phyloP scores from a whole-genome alignment of 2,329 filamentous ascomycete genomes.

The Diplodia mutila region DNA sequence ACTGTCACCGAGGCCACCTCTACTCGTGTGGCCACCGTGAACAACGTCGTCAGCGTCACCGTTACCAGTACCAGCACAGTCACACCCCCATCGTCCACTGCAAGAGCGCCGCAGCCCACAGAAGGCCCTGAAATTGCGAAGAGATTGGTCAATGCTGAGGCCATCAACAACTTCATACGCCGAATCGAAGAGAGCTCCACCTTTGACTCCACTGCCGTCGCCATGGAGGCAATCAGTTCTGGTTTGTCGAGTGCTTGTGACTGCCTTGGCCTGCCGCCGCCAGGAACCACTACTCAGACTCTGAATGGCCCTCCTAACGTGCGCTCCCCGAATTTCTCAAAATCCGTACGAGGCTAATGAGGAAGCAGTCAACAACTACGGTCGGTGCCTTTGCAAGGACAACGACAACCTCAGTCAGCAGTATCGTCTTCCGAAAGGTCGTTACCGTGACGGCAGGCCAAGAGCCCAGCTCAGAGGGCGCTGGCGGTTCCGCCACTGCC shows the following conservation, averaged over 20 bases:
- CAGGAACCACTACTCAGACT: slow-evolving; percentile 34
- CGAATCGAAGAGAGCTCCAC: slow-evolving; percentile 16
- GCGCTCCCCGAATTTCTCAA: slow-evolving; percentile 19
- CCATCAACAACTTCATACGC: slow-evolving; percentile 33
- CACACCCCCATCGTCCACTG: slow-evolving; percentile 25
- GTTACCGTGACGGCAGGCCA: slow-evolving; percentile 29
- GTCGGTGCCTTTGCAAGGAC: slow-evolving; percentile 21
- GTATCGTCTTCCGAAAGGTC: slow-evolving; percentile 29
- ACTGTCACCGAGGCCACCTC: slow-evolving; percentile 31
- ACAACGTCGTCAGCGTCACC: slow-evolving; percentile 33
- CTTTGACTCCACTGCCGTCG: slow-evolving; percentile 27
- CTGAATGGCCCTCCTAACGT: slow-evolving; percentile 35
- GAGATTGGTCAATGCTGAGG: slow-evolving; percentile 29
- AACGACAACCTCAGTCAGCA: slow-evolving; percentile 28
- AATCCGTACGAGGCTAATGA: not conserved
- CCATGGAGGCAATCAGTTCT: slow-evolving; percentile 30
- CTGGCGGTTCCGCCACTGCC: not conserved
- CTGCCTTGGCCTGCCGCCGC: slow-evolving; percentile 37
- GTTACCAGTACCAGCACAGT: slow-evolving; percentile 32
- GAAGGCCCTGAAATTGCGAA: slow-evolving; percentile 29
- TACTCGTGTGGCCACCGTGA: slow-evolving; percentile 30
- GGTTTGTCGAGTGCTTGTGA: slow-evolving; percentile 38
- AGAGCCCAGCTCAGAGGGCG: not conserved
- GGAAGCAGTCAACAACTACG: slow-evolving; percentile 11
- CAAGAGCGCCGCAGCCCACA: slow-evolving; percentile 15